Percentiles rank a stretch among this genome's conserved stretches.
phyloP scores from a whole-genome alignment of 1,284 basidiomycete genomes.

The Leccinum brunneo-olivaceum region DNA sequence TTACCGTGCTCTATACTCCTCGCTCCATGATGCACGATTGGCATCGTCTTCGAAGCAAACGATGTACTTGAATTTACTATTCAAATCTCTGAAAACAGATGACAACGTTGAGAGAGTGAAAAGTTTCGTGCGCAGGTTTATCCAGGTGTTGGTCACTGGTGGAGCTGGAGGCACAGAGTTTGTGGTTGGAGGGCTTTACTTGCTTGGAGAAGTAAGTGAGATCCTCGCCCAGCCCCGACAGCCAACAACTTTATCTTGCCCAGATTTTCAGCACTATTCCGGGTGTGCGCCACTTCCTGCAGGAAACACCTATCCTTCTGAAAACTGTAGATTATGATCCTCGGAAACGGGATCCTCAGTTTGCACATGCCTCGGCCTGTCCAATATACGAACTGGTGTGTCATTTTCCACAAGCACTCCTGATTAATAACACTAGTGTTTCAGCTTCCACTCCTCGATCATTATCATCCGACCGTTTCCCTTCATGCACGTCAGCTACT shows the following conservation, averaged over 20 bases:
- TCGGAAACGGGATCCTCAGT: conserved; percentile 87
- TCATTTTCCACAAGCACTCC: conserved; percentile 1
- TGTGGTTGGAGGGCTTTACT: conserved; percentile 79
- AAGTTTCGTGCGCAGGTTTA: conserved; percentile 82
- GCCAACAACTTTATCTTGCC: background rate
- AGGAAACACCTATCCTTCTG: conserved; percentile 31
- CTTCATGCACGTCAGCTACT: conserved; percentile 85
- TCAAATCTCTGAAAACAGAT: conserved; percentile 88
- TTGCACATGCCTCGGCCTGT: conserved; percentile 75
- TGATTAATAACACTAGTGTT: background rate
- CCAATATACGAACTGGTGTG: conserved; percentile 86
- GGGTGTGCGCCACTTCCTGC: conserved; percentile 65
- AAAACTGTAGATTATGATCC: conserved; percentile 68
- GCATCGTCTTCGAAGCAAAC: conserved; percentile 88
- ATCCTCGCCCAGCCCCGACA: background rate
- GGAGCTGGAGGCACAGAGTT: conserved; percentile 79
- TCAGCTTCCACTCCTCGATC: conserved; percentile 72
- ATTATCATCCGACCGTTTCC: conserved; percentile 90
- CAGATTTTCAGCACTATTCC: conserved; percentile 76
- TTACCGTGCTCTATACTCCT: conserved; percentile 88
- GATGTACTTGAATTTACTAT: conserved; percentile 94
- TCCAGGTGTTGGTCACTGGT: conserved; percentile 74
- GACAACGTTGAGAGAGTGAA: conserved; percentile 59
- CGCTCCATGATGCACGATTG: conserved; percentile 80
- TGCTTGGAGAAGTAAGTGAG: conserved; percentile 62